Base-by-base conservation (phyloP, 2,329 filamentous ascomycete species). In the Arachnomyces sp. region DNA sequence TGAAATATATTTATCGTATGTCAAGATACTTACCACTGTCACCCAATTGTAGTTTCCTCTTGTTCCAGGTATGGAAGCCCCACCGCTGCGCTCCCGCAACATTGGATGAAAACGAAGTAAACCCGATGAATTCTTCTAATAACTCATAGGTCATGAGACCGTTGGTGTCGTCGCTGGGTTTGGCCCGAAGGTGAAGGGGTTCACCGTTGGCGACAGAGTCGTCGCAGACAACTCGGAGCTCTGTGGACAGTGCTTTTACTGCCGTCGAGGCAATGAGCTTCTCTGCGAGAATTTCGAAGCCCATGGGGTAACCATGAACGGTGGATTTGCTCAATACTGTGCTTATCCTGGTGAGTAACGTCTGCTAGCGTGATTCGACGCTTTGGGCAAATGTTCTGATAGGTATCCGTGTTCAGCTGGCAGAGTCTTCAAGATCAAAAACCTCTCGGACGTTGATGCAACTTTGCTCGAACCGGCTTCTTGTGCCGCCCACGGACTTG, bases 241-340 rank as follows among this genome's bases (percentile, higher is more conserved):
- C 32, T 86, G 82, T 61, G 76, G 75, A 36, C 74, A 80, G 60
- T 86, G 82, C 66, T 84, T 82, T 70, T 84, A 84, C 67, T 86
- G 82, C 66, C 75, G 77, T 48, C 75, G 79, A 42, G 80, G 81
- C 38, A 73, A 84, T 56, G 70, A 77, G 21, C 64, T 85, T 34
- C 74, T 84, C 41, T 86, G 82, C 59, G 80, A 84, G 61, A 72
- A 82, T 56, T 80, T 82, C 60, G 73, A 78, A 49, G 78, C 77
- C 14, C 79, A 83, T 50, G 80, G 57, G 46, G 62, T 62, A 30
- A 59, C 57, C 57, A 70, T 84, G 61, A 76, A 82, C 46, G 82
- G 82, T 51, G 81, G 82, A 21, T 86, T 86, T 52, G 82, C 82
- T 37, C 80, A 86, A 60, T 86, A 84, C 68, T 74, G 71, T 47